A percentile compares a stretch with the other conserved stretches of the same genome.
Evolutionary conservation across 2,329 filamentous ascomycete genomes (phyloP).

Genomic region (Cordyceps tenuipes): DNA sequence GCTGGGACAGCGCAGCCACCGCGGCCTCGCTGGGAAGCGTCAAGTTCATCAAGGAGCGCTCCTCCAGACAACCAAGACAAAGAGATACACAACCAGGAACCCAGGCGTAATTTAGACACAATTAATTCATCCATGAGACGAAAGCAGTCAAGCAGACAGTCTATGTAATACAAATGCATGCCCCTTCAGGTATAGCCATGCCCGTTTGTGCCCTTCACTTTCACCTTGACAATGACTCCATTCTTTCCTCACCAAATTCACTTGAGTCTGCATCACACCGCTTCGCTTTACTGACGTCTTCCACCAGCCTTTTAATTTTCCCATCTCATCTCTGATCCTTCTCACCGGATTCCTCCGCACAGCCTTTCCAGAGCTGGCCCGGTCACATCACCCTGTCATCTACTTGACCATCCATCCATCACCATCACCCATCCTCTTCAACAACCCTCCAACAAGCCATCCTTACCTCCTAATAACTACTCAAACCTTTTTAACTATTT

Average conservation of each 20-base stretch:
- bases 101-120: too few species aligned
- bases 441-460: neutral
- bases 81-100: too few species aligned
- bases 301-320: too few species aligned
- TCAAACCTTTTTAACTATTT: too few species aligned
- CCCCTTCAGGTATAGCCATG: neutral
- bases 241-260: neutral
- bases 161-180: too few species aligned
- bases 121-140: too few species aligned
- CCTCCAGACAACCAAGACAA: slow-evolving; percentile 23
- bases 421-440: neutral
- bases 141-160: too few species aligned
- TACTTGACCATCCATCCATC: neutral
- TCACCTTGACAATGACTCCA: neutral
- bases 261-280: neutral
- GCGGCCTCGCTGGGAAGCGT: slow-evolving; percentile 30
- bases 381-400: neutral
- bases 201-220: neutral
- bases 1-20: slow-evolving; percentile 32
- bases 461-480: too few species aligned
- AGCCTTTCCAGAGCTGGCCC: neutral
- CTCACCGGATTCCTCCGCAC: too few species aligned
- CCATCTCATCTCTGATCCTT: neutral
- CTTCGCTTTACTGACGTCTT: neutral
- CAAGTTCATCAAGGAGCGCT: slow-evolving; percentile 34